Base-by-base conservation (phyloP, 352 stramenopile genomes). In the Elongisporangium anandrum region DNA sequence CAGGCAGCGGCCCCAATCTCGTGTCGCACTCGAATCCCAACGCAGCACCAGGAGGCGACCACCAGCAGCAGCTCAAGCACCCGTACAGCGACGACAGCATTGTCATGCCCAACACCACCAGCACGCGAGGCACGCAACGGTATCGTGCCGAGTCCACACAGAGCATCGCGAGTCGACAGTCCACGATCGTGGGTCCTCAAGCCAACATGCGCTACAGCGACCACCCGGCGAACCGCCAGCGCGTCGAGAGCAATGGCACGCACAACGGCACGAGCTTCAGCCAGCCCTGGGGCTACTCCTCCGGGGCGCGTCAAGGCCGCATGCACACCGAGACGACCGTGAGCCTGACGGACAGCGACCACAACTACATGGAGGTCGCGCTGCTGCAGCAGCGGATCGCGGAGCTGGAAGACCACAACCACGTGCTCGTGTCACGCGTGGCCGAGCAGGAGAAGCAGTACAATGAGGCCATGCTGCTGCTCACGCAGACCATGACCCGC, bases 401-500 rank as follows among this genome's bases (percentile, higher is more conserved):
- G 17, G 72, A 69, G 39, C 65, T 94, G 10, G 83, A 92, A 41
- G 79, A 90, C 53, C 78, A 79, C 63, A 94, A 94, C 77, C 84
- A 87, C 54, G 63, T 81, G 48, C 64, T 94, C 9, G 68, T 88
- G 57, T 87, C 67, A 15, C 81, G 83, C 20, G 69, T 92, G 45
- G 67, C 68, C 0, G 78, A 92, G 47, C 83, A 93, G 66, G 81
- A 94, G 72, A 89, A 87, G 50, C 85, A 94, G 63, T 92, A 94
- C 70, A 84, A 89, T 54, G 81, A 94, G 60, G 84, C 82, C 21
- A 94, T 93, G 85, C 68, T 94, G 62, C 62, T 94, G 60, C 70
- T 94, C 20, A 92, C 81, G 10, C 84, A 89, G 56, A 94, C 85
- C 41, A 92, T 94, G 82, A 92, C 85, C 23, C 81, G 85, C 54